A percentile compares a stretch with the other conserved stretches of the same genome.
Conservation (phyloP, 192 early-diverging fungal genomes). For the Allomyces javanicus region DNA sequence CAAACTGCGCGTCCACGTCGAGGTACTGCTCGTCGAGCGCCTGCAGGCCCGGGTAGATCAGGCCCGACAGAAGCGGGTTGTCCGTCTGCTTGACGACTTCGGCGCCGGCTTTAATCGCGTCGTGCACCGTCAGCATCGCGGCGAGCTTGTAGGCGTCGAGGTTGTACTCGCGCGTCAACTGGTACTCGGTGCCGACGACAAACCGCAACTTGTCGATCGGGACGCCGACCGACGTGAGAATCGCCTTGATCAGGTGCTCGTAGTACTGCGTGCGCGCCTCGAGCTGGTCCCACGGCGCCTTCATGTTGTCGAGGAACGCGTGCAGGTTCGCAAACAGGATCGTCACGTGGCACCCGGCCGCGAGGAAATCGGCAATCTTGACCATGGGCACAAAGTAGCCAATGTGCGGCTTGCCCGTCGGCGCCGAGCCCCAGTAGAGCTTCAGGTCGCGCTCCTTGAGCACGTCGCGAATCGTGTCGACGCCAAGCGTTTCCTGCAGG, state of each 20-base stretch:
- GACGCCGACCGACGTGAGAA: constrained; percentile 83
- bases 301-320: constrained; percentile 95
- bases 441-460: constrained; percentile 74
- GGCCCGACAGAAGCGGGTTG: constrained; percentile 67
- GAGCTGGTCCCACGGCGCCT: constrained; percentile 83
- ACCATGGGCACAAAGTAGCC: constrained; percentile 96
- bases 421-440: constrained; percentile 95
- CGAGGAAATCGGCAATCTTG: constrained; percentile 91
- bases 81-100: constrained; percentile 96
- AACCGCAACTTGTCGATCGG: constrained; percentile 81
- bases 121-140: constrained; percentile 73
- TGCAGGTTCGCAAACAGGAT: constrained; percentile 90
- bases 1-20: constrained; percentile 82
- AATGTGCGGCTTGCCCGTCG: constrained; percentile 88
- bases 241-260: constrained; percentile 69
- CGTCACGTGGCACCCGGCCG: constrained; percentile 73
- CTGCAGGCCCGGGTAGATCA: constrained; percentile 95
- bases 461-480: constrained; percentile 62
- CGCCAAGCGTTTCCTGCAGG: constrained; percentile 83
- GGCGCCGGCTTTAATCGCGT: constrained; percentile 94
- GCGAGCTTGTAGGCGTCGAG: constrained; percentile 80
- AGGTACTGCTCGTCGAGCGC: constrained; percentile 96
- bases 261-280: constrained; percentile 81
- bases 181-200: constrained; percentile 71
- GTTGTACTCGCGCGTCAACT: constrained; percentile 69